Conservation (phyloP, 768 basidiomycete genomes). For the Serendipita sp. region DNA sequence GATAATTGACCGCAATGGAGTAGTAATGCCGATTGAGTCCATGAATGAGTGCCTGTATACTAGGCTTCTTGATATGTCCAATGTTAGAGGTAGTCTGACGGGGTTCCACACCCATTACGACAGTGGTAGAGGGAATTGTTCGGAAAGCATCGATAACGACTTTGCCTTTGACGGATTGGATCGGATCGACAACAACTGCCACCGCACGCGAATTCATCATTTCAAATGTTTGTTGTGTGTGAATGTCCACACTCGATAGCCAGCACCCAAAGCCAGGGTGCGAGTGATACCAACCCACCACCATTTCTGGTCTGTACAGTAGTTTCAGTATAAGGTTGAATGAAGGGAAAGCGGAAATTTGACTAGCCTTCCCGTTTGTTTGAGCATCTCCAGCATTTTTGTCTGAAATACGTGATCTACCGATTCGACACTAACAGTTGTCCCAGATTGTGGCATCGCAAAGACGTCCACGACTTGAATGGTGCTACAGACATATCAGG, state of each 20-base stretch:
- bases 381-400: slow-evolving; percentile 97
- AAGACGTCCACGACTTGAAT: slow-evolving; percentile 93
- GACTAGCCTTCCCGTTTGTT: slow-evolving; percentile 88
- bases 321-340: too few relatives aligned
- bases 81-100: slow-evolving; percentile 97
- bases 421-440: slow-evolving; percentile 92
- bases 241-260: slow-evolving; percentile 97
- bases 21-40: slow-evolving; percentile 97
- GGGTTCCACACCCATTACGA: slow-evolving; percentile 84
- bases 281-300: slow-evolving; percentile 99
- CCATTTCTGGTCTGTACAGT: slow-evolving; percentile 70
- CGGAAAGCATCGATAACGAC: slow-evolving; percentile 99
- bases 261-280: slow-evolving; percentile 99
- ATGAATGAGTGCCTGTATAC: slow-evolving; percentile 94
- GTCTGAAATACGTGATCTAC: slow-evolving; percentile 98
- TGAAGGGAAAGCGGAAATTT: slow-evolving; percentile 9
- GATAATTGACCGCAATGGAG: slow-evolving; percentile 91
- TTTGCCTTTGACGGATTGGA: slow-evolving; percentile 96
- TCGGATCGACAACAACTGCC: slow-evolving; percentile 94
- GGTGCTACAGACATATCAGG: slow-evolving; percentile 22
- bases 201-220: slow-evolving; percentile 84
- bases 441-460: slow-evolving; percentile 97
- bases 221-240: slow-evolving; percentile 99
- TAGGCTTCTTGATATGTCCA: slow-evolving; percentile 98
- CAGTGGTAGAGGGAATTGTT: slow-evolving; percentile 79